Evolutionary conservation across 164 flowering plant species (phyloP).

Genomic region (Umbellularia californica): DNA sequence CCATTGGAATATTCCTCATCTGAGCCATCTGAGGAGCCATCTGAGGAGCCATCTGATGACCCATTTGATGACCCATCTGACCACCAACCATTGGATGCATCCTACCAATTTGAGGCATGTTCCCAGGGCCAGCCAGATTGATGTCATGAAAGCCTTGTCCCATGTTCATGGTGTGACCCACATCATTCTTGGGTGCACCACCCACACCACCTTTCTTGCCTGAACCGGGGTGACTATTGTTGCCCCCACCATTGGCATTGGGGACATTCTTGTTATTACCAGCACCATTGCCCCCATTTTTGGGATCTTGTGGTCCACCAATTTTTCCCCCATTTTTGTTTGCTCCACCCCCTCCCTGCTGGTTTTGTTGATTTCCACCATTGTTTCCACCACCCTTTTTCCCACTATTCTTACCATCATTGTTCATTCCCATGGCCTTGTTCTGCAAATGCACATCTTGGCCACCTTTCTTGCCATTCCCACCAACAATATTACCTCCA

Average conservation of each 20-base stretch:
- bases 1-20: conserved; percentile 32
- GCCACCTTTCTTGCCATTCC: neutral
- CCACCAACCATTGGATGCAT: neutral
- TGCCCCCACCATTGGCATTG: conserved; percentile 15
- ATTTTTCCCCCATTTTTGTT: conserved; percentile 30
- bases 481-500: conserved; percentile 3
- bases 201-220: conserved; percentile 30
- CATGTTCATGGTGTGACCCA: conserved; percentile 27
- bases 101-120: conserved; percentile 16
- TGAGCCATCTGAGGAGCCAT: conserved; percentile 15
- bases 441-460: conserved; percentile 11
- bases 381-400: conserved; percentile 39
- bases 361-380: conserved; percentile 31
- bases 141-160: neutral
- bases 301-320: conserved; percentile 14
- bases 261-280: conserved; percentile 25
- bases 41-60: neutral
- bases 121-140: neutral
- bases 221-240: conserved; percentile 22
- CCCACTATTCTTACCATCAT: conserved; percentile 29
- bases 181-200: conserved; percentile 26
- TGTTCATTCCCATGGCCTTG: conserved; percentile 20
- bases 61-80: neutral
- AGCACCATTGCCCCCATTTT: conserved; percentile 18
- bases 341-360: conserved; percentile 30